Conservation (phyloP, 176 grass and related monocot genomes). For the Eragrostis nindensis region DNA sequence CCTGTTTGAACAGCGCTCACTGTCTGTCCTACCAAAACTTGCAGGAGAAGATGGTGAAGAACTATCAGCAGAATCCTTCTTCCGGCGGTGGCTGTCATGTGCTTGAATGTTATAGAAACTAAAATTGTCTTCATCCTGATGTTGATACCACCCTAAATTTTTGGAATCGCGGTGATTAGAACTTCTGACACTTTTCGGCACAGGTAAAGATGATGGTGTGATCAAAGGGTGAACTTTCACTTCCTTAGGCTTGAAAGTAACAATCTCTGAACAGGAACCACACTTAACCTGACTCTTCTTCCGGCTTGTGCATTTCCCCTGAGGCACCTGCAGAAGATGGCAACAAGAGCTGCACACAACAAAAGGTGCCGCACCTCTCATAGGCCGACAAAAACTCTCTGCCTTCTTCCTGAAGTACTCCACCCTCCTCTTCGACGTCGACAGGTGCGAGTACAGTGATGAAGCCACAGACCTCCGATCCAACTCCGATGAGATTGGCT, state of each 20-base stretch:
- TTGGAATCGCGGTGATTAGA: constrained; percentile 26
- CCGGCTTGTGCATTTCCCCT: constrained; percentile 37
- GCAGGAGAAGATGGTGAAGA: constrained; percentile 41
- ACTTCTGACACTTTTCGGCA: constrained; percentile 38
- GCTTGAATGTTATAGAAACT: constrained; percentile 40
- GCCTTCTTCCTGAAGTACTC: constrained; percentile 65
- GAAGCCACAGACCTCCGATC: constrained; percentile 51
- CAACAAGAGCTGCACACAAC: constrained; percentile 68
- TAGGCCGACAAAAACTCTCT: constrained; percentile 43
- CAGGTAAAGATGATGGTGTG: constrained; percentile 1
- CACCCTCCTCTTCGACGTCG: constrained; percentile 38
- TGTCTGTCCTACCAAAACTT: constrained; percentile 39
- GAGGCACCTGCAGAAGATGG: constrained; percentile 72
- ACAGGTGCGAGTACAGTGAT: constrained; percentile 53
- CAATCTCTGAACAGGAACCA: constrained; percentile 73
- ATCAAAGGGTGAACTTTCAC: constrained; percentile 41
- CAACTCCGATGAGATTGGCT: constrained; percentile 48
- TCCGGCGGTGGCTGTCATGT: constrained; percentile 36
- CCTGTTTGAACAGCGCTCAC: constrained; percentile 38
- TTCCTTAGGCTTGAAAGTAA: constrained; percentile 53
- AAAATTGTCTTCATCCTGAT: constrained; percentile 45
- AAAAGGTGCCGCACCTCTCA: constrained; percentile 76
- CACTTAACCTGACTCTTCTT: constrained; percentile 58
- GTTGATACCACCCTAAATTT: constrained; percentile 53
- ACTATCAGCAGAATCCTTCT: constrained; percentile 45